phyloP scores from a whole-genome alignment of 306 rosid genomes.

The Adenanthera pavonina region DNA sequence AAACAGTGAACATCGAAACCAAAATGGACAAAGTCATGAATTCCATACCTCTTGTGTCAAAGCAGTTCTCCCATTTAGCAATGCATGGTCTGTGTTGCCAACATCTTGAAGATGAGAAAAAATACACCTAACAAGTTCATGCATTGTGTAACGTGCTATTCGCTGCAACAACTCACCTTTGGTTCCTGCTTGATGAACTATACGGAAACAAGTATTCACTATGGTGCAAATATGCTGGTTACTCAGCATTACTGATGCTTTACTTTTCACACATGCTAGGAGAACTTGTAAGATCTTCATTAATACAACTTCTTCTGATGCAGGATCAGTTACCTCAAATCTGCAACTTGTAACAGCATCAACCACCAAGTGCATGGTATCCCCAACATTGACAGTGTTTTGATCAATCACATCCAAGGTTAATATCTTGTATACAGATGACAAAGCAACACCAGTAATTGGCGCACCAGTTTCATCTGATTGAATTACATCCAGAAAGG shows the following conservation, averaged over 20 bases:
- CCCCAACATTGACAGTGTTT: slow-evolving; percentile 73
- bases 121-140: slow-evolving; percentile 89
- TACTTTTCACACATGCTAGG: slow-evolving; percentile 90
- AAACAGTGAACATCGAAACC: slow-evolving; percentile 27
- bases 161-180: slow-evolving; percentile 96
- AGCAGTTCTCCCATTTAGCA: slow-evolving; percentile 56
- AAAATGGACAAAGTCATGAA: slow-evolving; percentile 19
- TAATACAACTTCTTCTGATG: slow-evolving; percentile 92
- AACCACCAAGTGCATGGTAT: slow-evolving; percentile 91
- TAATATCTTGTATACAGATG: slow-evolving; percentile 92
- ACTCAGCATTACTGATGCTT: slow-evolving; percentile 87
- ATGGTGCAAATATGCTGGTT: slow-evolving; percentile 93
- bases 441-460: slow-evolving; percentile 90
- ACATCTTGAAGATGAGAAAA: slow-evolving; percentile 91
- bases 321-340: slow-evolving; percentile 99
- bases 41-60: slow-evolving; percentile 60
- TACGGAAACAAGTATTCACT: slow-evolving; percentile 92
- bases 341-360: slow-evolving; percentile 97
- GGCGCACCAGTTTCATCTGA: slow-evolving; percentile 98
- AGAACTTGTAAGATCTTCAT: slow-evolving; percentile 97
- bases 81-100: slow-evolving; percentile 52
- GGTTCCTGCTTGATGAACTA: slow-evolving; percentile 94
- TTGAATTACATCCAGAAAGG: slow-evolving; percentile 90
- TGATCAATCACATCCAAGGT: slow-evolving; percentile 89
- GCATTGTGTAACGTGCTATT: slow-evolving; percentile 95